Evolutionary conservation across 2,329 filamentous ascomycete species (phyloP), one percentile per base, ranked within the genome.

Genomic region (Alternaria brassicae): DNA sequence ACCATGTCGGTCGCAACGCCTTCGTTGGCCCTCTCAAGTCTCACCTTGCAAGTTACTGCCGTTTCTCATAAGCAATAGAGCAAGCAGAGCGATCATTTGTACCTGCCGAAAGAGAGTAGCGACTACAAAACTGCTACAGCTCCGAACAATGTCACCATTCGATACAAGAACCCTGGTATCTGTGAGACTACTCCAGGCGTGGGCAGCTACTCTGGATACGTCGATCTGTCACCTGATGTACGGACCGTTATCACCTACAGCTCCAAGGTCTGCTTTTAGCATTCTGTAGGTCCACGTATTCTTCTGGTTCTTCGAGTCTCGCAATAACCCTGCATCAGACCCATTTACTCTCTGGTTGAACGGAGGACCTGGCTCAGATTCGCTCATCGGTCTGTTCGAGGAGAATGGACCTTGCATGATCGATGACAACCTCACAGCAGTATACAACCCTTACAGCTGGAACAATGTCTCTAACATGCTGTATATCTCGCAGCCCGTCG

Each of bases 401-500:
- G 72, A 59, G 52, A 67, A 70, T 5, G 67, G 68, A 9, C 63
- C 71, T 27, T 70, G 68, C 53, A 56, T 53, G 42, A 61, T 71
- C 28, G 47, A 64, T 39, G 59, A 68, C 6, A 66, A 70, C 13
- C 47, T 69, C n/a, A 70, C 65, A 0, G 53, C 63, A 13, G 55
- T 53, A 4, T 77, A 79, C 70, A 89, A 89, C 68, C 84, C 85
- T 4, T 84, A 86, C 75, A 82, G 82, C 8, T 89, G 85, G 85
- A 87, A 82, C 65, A 83, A 86, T 60, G 82, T 82, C 25, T 85
- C 82, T 34, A 88, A 88, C 69, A 77, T 89, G 74, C 77, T 89
- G 9, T 89, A 88, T 74, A 78, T 89, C 51, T 85, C 85, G 53
- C 86, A 89, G 73, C 86, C 86, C 9, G 78, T 85, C n/a, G 84